Conservation (phyloP, 139 green algal genomes). For the Limnomonas spitsbergensis region DNA sequence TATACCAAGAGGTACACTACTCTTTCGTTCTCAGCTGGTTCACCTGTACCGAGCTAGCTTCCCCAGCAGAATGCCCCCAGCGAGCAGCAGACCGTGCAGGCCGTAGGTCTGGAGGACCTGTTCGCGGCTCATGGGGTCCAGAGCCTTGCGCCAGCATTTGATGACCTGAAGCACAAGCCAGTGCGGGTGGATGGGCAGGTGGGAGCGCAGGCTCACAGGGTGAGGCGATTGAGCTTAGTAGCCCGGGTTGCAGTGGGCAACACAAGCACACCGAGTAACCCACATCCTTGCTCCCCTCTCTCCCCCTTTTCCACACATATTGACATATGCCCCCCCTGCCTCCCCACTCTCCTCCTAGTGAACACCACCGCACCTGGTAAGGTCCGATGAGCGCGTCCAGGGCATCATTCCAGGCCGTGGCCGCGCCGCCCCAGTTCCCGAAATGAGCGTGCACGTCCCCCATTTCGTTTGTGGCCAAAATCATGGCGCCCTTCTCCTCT, state of each 20-base stretch:
- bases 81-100: slow-evolving; percentile 54
- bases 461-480: slow-evolving; percentile 54
- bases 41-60: slow-evolving; percentile 54
- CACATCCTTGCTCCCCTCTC: too few species aligned
- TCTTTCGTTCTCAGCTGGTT: too few species aligned
- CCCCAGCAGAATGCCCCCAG: slow-evolving; percentile 43
- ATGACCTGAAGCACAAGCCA: slow-evolving; percentile 29
- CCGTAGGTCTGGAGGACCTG: slow-evolving; percentile 41
- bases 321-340: too few species aligned
- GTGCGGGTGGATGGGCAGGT: neutral
- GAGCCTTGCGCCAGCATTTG: slow-evolving; percentile 36
- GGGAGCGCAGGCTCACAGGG: too few species aligned
- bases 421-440: slow-evolving; percentile 46
- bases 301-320: too few species aligned
- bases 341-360: too few species aligned
- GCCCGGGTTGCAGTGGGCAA: too few species aligned
- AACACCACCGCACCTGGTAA: slow-evolving; percentile 47
- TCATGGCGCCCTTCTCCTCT: slow-evolving; percentile 50
- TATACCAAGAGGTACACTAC: neutral
- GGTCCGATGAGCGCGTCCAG: slow-evolving; percentile 59
- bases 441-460: slow-evolving; percentile 64
- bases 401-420: slow-evolving; percentile 45
- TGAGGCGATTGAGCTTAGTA: too few species aligned
- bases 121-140: slow-evolving; percentile 19
- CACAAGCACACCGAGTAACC: too few species aligned